Percentiles rank a stretch among this genome's conserved stretches.
phyloP scores from a whole-genome alignment of 345 rosid genomes.

The Anacardium occidentale region DNA sequence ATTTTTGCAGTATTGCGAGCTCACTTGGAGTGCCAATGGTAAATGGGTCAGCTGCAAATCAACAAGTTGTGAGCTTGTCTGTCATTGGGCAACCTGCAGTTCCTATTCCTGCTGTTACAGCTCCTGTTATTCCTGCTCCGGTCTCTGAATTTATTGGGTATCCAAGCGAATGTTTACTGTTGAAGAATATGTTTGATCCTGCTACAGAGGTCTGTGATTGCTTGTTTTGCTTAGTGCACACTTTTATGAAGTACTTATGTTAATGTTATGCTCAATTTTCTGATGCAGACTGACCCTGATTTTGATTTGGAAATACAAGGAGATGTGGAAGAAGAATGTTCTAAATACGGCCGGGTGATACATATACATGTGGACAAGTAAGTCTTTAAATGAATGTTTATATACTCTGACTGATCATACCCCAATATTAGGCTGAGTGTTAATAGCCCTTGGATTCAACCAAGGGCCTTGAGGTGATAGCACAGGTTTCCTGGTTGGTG shows the following conservation, averaged over 20 bases:
- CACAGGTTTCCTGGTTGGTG: no score
- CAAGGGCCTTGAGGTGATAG: no score
- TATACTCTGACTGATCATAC: background rate
- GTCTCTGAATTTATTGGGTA: constrained; percentile 60
- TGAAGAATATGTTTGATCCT: constrained; percentile 94
- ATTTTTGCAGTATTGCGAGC: constrained; percentile 52
- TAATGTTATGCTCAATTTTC: constrained; percentile 5
- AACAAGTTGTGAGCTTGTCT: constrained; percentile 49
- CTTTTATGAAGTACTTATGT: constrained; percentile 10
- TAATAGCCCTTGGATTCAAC: no score
- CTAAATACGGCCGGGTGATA: constrained; percentile 71
- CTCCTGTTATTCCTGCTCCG: constrained; percentile 46
- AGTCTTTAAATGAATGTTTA: constrained; percentile 23
- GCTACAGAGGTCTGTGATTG: constrained; percentile 64
- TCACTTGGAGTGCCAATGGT: constrained; percentile 63
- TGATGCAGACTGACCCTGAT: constrained; percentile 72
- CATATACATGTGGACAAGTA: constrained; percentile 90
- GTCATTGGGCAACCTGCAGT: constrained; percentile 47
- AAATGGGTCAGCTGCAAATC: constrained; percentile 61
- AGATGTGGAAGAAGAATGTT: constrained; percentile 81
- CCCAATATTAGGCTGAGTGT: no score
- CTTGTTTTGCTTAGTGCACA: background rate
- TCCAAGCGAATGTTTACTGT: constrained; percentile 81
- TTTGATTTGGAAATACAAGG: constrained; percentile 77
- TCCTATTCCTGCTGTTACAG: constrained; percentile 53